These are phyloP conservation scores for Amanita polypyramis DNA, from an alignment of 768 basidiomycete genomes.

Conservation along the genomic window DNA sequence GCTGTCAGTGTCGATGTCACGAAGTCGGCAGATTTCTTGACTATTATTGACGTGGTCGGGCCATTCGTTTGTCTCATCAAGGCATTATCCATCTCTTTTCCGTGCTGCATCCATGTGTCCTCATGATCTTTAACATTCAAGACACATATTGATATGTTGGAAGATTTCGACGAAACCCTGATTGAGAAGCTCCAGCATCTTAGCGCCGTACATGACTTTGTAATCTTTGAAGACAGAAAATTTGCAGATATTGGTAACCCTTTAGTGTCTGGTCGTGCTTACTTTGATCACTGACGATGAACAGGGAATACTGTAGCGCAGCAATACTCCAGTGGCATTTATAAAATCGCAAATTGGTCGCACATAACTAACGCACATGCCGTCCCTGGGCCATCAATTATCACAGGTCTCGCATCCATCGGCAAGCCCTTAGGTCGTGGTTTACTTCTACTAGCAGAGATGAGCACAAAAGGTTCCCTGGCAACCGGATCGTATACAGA, in stretches of 20 bases:
- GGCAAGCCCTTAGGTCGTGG: slow-evolving; percentile 81
- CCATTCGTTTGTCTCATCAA: slow-evolving; percentile 91
- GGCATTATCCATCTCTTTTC: slow-evolving; percentile 32
- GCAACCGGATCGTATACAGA: slow-evolving; percentile 78
- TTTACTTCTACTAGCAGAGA: slow-evolving; percentile 87
- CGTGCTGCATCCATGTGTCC: slow-evolving; percentile 14
- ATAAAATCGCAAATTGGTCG: slow-evolving; percentile 92
- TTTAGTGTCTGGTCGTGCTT: not conserved
- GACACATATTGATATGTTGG: slow-evolving; percentile 96
- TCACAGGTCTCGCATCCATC: slow-evolving; percentile 81
- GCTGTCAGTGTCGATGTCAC: slow-evolving; percentile 96
- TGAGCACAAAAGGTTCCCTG: slow-evolving; percentile 86
- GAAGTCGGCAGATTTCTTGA: slow-evolving; percentile 62
- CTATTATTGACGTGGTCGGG: slow-evolving; percentile 82
- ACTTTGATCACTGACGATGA: slow-evolving; percentile 1
- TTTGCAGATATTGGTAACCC: slow-evolving; percentile 95
- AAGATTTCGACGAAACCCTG: slow-evolving; percentile 74
- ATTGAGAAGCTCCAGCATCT: slow-evolving; percentile 62
- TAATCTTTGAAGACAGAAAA: slow-evolving; percentile 97
- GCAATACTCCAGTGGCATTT: slow-evolving; percentile 88
- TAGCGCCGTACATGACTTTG: slow-evolving; percentile 75
- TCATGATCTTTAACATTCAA: slow-evolving; percentile 25
- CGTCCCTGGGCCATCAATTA: slow-evolving; percentile 90
- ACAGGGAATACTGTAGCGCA: slow-evolving; percentile 92
- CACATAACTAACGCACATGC: slow-evolving; percentile 97